Percentiles rank a stretch among this genome's conserved stretches.
Conservation (phyloP, 116 monocot genomes). For the Cymodocea nodosa region DNA sequence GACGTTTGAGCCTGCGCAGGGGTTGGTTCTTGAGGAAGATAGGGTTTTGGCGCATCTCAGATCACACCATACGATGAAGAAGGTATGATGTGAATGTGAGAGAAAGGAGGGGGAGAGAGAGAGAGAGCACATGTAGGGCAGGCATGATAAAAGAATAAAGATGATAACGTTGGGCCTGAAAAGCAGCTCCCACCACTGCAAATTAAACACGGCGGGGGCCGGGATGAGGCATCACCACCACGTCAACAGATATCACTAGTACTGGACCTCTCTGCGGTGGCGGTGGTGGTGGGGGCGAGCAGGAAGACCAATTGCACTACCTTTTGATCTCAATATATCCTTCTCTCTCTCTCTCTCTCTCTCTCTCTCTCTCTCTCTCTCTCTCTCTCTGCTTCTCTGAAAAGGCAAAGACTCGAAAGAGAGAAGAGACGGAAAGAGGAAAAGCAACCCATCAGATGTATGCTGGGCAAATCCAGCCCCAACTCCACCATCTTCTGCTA, state of each 20-base stretch:
- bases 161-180: not conserved
- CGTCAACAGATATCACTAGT: too few relatives aligned
- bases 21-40: too few relatives aligned
- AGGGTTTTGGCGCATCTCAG: too few relatives aligned
- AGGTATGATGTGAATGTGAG: too few relatives aligned
- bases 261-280: not conserved
- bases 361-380: not conserved
- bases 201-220: not conserved
- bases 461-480: not conserved
- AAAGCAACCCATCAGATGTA: not conserved
- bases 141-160: too few relatives aligned
- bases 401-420: not conserved
- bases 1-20: too few relatives aligned
- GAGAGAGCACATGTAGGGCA: too few relatives aligned
- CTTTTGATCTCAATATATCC: too few relatives aligned
- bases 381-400: not conserved
- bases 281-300: too few relatives aligned
- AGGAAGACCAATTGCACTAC: too few relatives aligned
- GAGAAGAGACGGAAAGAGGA: not conserved
- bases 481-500: not conserved
- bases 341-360: not conserved
- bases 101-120: too few relatives aligned
- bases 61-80: too few relatives aligned
- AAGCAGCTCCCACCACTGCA: constrained; percentile 8
- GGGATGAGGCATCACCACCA: not conserved